These are phyloP conservation scores for Wickerhamiella hasegawae DNA, from an alignment of 805 yeast genomes.

Conservation along the genomic window DNA sequence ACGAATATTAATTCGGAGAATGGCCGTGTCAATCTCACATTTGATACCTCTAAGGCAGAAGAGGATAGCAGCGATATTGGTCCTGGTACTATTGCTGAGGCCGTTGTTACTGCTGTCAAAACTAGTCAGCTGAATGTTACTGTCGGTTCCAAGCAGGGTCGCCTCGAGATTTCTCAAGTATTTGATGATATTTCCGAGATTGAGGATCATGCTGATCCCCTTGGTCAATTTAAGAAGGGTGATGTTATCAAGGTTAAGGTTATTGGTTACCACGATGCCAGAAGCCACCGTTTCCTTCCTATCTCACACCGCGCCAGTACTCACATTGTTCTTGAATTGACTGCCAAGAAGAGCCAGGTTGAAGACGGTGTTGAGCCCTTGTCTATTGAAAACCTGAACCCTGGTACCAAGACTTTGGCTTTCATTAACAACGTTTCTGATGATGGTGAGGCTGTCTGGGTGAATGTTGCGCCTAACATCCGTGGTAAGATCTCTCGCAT, in stretches of 20 bases:
- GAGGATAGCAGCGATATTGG: constrained; percentile 16
- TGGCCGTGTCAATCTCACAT: constrained; percentile 52
- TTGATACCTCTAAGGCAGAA: constrained; percentile 22
- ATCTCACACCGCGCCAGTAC: constrained; percentile 41
- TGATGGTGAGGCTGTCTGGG: constrained; percentile 40
- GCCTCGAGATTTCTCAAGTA: constrained; percentile 60
- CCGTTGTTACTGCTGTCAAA: constrained; percentile 44
- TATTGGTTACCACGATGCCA: constrained; percentile 62
- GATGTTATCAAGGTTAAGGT: constrained; percentile 44
- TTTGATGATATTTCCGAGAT: constrained; percentile 40
- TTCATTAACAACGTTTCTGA: constrained; percentile 49
- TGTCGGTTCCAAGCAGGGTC: constrained; percentile 68
- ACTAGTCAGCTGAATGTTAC: constrained; percentile 59
- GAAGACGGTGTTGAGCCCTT: constrained; percentile 13
- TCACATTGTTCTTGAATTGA: constrained; percentile 47
- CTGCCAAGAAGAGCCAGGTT: constrained; percentile 33
- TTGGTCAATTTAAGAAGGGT: constrained; percentile 41
- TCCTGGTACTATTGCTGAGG: constrained; percentile 49
- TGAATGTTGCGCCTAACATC: constrained; percentile 49
- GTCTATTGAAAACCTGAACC: constrained; percentile 26
- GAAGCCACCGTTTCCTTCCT: constrained; percentile 51
- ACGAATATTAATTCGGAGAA: constrained; percentile 51
- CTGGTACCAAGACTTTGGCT: constrained; percentile 38
- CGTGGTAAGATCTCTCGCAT: constrained; percentile 51
- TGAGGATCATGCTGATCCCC: constrained; percentile 39